Base-by-base conservation (phyloP, 305 asterid genomes). In the Petunia hybrid region DNA sequence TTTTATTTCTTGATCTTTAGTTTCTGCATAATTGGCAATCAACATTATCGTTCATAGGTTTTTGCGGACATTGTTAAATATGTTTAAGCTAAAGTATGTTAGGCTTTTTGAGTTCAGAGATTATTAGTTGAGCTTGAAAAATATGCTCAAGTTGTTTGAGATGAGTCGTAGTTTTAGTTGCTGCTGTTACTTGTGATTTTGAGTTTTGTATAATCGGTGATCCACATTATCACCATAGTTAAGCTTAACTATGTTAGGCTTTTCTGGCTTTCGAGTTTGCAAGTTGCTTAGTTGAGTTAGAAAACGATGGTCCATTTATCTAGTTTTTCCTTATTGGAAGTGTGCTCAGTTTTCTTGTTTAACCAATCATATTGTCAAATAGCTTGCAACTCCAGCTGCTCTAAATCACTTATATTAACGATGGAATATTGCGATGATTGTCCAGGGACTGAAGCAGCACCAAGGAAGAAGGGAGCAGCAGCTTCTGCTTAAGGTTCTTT, bases 361-460 rank as follows among this genome's bases (percentile, higher is more conserved):
- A 7, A 2, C 40, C 40, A 2, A 22, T 22, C 31, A 22, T 22
- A 22, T 22, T 68, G 13, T 35, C 36, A 48, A 13, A 38, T 73
- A 73, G 7, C 22, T 68, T 59, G 41, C 22, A 13, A 16, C 42
- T 40, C 3, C 6, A 53, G n/a, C 41, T 35, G 6, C 10, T 41
- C 71, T 80, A 36, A 31, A 43, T 8, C 16, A 7, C 38, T 41
- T 45, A 10, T 67, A 22, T 38, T 42, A 39, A 57, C 57, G 14
- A 7, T 8, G 45, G 14, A 8, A 51, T 16, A 2, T 10, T 36
- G 10, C 56, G 8, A 31, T 42, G 13, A 78, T 60, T 48, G 57
- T 75, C 35, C 83, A 93, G 97, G 98, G 42, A 92, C 95, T 69
- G 85, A 94, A 88, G 98, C 97, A 57, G 98, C 98, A 46, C 98